Base-by-base conservation (phyloP, 129 eudicot species). In the Erigeron canadensis region DNA sequence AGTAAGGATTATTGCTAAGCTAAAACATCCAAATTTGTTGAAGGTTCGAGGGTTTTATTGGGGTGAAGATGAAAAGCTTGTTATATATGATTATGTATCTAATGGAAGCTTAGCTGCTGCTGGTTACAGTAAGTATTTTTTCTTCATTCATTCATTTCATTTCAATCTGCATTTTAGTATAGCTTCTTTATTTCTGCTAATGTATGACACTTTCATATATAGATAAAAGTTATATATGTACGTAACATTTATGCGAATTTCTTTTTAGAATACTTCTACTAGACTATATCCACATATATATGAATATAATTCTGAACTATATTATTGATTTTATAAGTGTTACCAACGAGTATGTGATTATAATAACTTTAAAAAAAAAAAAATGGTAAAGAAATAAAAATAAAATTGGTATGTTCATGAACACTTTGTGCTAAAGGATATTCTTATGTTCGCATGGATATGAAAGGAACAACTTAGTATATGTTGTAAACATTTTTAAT, bases 1-100 rank as follows among this genome's bases (percentile, higher is more conserved):
- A 7, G 86, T 93, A 7, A 82, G 73, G 88, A 69, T 78, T 5
- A 79, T 93, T 63, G 85, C 84, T 4, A 89, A 85, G 73, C 12
- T 93, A 77, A 78, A 82, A 9, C 98, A 93, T 64, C 86, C 81
- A 5, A 89, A 93, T 86, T 65, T 93, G 84, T 86, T 93, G 39
- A 66, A 80, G 6, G 77, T 89, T 51, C 74, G 98, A 72, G 98
- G 96, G 75, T 93, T 93, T 77, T 89, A 93, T 17, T 93, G 95
- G 95, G 95, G 90, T 39, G 87, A 81, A 56, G 96, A 87, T 76
- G 98, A 93, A 69, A 93, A 89, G 87, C 96, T 93, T 73, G 85
- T 93, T n/a, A 84, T 93, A 11, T 85, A 72, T 69, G 98, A 93
- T 28, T 93, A 86, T 75, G 73, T 93, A 89, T 75, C 84, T 56